Conservation (phyloP, 148 eudicot genomes). For the Euryodendron excelsum region DNA sequence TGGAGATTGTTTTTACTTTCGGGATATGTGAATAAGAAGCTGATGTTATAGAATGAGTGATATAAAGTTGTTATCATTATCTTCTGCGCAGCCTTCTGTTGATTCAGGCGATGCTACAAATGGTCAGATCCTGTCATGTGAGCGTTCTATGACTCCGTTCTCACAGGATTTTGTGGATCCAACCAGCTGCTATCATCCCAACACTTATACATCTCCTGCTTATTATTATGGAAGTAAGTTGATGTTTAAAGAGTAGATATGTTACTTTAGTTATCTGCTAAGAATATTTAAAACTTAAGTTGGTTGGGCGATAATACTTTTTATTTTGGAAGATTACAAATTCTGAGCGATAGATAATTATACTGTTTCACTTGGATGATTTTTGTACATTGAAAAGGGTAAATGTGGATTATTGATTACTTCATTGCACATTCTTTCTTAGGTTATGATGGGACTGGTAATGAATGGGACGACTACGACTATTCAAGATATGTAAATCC, state of each 20-base stretch:
- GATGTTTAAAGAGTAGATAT: not conserved
- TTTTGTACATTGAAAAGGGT: not conserved
- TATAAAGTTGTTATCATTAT: not conserved
- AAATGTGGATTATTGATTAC: not conserved
- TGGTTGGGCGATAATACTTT: too few relatives aligned
- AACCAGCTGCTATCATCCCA: constrained; percentile 37
- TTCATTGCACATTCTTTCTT: too few relatives aligned
- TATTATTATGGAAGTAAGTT: constrained; percentile 47
- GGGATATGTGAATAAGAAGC: too few relatives aligned
- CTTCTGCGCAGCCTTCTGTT: constrained; percentile 35
- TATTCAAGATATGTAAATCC: constrained; percentile 44
- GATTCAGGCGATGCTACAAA: constrained; percentile 36
- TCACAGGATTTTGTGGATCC: constrained; percentile 54
- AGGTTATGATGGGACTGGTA: constrained; percentile 56
- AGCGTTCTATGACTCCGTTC: constrained; percentile 42
- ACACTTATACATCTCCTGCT: constrained; percentile 31
- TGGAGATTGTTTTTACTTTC: not conserved
- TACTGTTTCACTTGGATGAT: not conserved
- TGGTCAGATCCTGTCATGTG: constrained; percentile 36
- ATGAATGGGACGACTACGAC: constrained; percentile 54
- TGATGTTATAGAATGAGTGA: not conserved
- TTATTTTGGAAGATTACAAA: too few relatives aligned
- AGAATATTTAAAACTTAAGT: not conserved
- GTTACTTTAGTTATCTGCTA: not conserved
- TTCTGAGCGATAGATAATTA: too few relatives aligned